Percentiles rank a stretch among this genome's conserved stretches.
Conservation (phyloP, 2,329 filamentous ascomycete species). For the Bertia moriformis region DNA sequence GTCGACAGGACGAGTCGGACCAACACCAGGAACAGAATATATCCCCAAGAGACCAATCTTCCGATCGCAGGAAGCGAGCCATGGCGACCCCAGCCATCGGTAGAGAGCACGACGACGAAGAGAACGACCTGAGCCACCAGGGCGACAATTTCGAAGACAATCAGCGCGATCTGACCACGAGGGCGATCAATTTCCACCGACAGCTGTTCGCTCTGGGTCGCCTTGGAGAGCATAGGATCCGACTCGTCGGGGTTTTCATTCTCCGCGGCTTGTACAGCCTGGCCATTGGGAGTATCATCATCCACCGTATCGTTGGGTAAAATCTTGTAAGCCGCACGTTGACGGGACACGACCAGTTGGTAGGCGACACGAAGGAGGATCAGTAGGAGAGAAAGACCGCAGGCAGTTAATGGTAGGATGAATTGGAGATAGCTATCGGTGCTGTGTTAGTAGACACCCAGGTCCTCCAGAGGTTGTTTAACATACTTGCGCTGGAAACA, state of each 20-base stretch:
- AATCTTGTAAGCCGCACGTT: neutral
- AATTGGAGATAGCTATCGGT: neutral
- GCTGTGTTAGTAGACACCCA: too few species aligned
- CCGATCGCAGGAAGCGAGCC: neutral
- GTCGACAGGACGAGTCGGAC: neutral
- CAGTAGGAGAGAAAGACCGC: neutral
- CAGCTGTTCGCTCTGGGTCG: neutral
- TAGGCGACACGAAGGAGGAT: neutral
- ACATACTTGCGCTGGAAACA: slow-evolving; percentile 1
- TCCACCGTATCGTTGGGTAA: neutral
- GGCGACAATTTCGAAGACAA: neutral
- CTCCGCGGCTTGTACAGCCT: neutral
- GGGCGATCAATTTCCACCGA: neutral
- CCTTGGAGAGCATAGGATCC: neutral
- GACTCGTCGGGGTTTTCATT: neutral
- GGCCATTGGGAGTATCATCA: neutral
- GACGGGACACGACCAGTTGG: neutral
- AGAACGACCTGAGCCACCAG: neutral
- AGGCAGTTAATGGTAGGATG: neutral
- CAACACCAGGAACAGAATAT: slow-evolving; percentile 1
- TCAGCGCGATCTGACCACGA: neutral
- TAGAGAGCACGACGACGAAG: neutral
- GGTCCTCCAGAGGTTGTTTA: neutral
- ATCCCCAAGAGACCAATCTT: neutral
- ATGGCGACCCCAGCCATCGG: neutral